Evolutionary conservation across 164 flowering plant species (phyloP).

Genomic region (Liquidambar formosana): DNA sequence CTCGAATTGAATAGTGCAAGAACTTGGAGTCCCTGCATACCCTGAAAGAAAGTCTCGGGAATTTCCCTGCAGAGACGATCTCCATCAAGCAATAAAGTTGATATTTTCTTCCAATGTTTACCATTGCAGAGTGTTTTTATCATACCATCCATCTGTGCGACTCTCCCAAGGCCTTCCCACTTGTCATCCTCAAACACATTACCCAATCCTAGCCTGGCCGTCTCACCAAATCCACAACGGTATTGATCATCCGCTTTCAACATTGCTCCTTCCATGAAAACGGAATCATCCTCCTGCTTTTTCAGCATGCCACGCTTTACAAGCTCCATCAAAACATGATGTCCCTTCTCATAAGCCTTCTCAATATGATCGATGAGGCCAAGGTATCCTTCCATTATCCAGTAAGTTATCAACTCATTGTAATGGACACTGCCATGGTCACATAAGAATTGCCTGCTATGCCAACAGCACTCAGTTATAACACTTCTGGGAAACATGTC

Average conservation of each 20-base stretch:
- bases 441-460: slow-evolving; percentile 16
- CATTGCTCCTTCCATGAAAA: slow-evolving; percentile 8
- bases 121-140: slow-evolving; percentile 13
- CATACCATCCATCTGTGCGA: slow-evolving; percentile 20
- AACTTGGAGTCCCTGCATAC: slow-evolving; percentile 8
- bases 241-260: slow-evolving; percentile 6
- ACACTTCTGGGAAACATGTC: slow-evolving; percentile 10
- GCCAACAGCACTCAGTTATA: slow-evolving; percentile 26
- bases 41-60: slow-evolving; percentile 9
- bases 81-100: slow-evolving; percentile 24
- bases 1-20: slow-evolving; percentile 20
- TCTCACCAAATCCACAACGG: slow-evolving; percentile 6
- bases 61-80: slow-evolving; percentile 13
- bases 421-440: slow-evolving; percentile 20
- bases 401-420: slow-evolving; percentile 36
- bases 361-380: slow-evolving; percentile 16
- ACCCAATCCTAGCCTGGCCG: slow-evolving; percentile 16
- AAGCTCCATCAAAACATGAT: slow-evolving; percentile 28
- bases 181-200: neutral
- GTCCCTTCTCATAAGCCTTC: slow-evolving; percentile 30
- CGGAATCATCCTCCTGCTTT: slow-evolving; percentile 22
- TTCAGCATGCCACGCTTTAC: slow-evolving; percentile 26
- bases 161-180: slow-evolving; percentile 18
- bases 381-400: slow-evolving; percentile 42
- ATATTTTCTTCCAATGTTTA: slow-evolving; percentile 5